Evolutionary conservation across 495 filamentous ascomycete genomes (phyloP).

Genomic region (Penicillium mononematosum): DNA sequence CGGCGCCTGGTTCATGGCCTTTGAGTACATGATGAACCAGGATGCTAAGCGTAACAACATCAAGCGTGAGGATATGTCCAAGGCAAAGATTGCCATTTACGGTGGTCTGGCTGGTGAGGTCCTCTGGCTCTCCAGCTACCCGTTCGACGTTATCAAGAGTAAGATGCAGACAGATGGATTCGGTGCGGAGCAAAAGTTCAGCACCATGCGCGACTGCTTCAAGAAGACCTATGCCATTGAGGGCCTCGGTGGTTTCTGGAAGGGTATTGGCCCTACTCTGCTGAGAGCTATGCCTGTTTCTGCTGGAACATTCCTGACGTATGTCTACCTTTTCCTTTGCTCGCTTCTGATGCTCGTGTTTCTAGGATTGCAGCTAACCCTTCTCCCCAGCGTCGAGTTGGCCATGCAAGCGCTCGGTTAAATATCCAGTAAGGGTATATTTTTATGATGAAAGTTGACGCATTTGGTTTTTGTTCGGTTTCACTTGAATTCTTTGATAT

Average conservation of each 20-base stretch:
- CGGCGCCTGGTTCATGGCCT: constrained; percentile 90
- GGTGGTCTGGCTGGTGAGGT: constrained; percentile 92
- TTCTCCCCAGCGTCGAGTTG: constrained; percentile 39
- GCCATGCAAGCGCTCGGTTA: constrained; percentile 49
- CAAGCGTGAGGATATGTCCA: constrained; percentile 71
- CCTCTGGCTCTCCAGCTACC: constrained; percentile 89
- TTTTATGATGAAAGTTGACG: constrained; percentile 18
- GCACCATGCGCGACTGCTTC: constrained; percentile 87
- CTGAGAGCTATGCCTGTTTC: constrained; percentile 96
- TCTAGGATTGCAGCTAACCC: constrained; percentile 13
- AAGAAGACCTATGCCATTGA: constrained; percentile 74
- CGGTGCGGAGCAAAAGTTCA: constrained; percentile 64
- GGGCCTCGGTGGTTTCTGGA: constrained; percentile 88
- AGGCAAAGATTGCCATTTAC: constrained; percentile 84
- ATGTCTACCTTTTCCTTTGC: constrained; percentile 23
- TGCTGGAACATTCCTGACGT: constrained; percentile 91
- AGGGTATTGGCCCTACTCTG: constrained; percentile 89
- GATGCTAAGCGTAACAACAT: constrained; percentile 75
- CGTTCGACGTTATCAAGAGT: constrained; percentile 96
- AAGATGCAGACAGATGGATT: constrained; percentile 99
- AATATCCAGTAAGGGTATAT: constrained; percentile 4
- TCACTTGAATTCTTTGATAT: constrained; percentile 33
- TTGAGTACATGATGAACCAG: constrained; percentile 93
- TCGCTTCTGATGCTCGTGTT: neutral
- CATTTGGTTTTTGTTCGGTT: constrained; percentile 19